A percentile compares a stretch with the other conserved stretches of the same genome.
Evolutionary conservation across 257 asterid species (phyloP).

Genomic region (Nicotiana obtusifolia): DNA sequence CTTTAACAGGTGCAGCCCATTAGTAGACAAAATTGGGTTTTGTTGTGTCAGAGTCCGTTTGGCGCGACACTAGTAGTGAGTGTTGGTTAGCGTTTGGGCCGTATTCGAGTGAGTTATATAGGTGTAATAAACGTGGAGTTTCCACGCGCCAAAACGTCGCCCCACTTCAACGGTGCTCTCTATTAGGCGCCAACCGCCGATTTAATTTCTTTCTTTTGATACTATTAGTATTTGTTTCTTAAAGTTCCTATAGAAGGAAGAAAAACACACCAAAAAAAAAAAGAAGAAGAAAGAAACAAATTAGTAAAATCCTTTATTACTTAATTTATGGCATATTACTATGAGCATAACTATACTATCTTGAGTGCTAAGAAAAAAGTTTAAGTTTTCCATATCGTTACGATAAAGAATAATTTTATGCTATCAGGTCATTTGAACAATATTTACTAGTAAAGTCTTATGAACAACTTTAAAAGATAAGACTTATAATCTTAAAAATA

Average conservation of each 20-base stretch:
- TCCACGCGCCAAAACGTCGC: conserved; percentile 21
- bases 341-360: not conserved
- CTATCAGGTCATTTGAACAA: too few species aligned
- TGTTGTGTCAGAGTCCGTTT: not conserved
- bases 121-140: not conserved
- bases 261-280: not conserved
- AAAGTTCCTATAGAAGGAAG: not conserved
- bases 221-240: not conserved
- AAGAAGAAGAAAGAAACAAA: not conserved
- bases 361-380: not conserved
- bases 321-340: not conserved
- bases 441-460: too few species aligned
- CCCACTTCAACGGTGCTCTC: conserved; percentile 26
- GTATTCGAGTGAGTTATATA: not conserved
- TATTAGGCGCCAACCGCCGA: conserved; percentile 20
- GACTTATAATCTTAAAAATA: too few species aligned
- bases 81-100: not conserved
- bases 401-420: too few species aligned
- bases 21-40: not conserved
- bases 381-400: too few species aligned
- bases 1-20: not conserved
- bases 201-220: not conserved
- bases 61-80: not conserved
- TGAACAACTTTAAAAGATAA: too few species aligned
- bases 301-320: not conserved